Evolutionary conservation across 2,329 filamentous ascomycete species (phyloP).

Genomic region (Fusarium sp.): DNA sequence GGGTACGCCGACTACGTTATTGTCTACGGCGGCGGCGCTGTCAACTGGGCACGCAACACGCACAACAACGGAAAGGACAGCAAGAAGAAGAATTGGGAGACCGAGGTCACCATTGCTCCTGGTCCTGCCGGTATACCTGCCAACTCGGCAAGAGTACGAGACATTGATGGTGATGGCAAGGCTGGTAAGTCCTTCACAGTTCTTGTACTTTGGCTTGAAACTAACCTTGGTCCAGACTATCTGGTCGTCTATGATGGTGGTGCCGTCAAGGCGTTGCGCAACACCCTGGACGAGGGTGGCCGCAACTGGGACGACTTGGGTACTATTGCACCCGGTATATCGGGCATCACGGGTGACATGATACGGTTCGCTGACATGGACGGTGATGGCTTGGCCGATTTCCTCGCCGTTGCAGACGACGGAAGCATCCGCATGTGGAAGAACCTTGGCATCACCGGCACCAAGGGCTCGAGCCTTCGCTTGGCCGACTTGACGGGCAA

Average conservation of each 20-base stretch:
- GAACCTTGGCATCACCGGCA: constrained; percentile 7
- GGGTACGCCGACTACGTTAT: constrained; percentile 12
- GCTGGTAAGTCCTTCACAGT: neutral
- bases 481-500: neutral
- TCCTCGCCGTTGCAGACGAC: constrained; percentile 10
- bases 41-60: constrained; percentile 8
- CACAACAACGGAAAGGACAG: constrained; percentile 15
- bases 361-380: constrained; percentile 25
- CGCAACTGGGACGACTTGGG: neutral
- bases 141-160: neutral
- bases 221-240: constrained; percentile 13
- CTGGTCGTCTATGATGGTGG: constrained; percentile 31
- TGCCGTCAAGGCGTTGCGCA: constrained; percentile 13
- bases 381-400: constrained; percentile 28
- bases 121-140: constrained; percentile 2
- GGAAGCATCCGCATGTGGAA: constrained; percentile 25
- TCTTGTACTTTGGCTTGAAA: neutral
- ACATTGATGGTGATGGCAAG: constrained; percentile 7
- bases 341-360: neutral
- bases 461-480: neutral
- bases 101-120: neutral
- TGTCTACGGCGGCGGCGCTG: neutral
- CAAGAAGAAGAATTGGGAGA: constrained; percentile 9
- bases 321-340: neutral
- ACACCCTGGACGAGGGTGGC: neutral